A percentile compares a stretch with the other conserved stretches of the same genome.
phyloP scores from a whole-genome alignment of 1,139 yeast species.

The Pichia inconspicua region DNA sequence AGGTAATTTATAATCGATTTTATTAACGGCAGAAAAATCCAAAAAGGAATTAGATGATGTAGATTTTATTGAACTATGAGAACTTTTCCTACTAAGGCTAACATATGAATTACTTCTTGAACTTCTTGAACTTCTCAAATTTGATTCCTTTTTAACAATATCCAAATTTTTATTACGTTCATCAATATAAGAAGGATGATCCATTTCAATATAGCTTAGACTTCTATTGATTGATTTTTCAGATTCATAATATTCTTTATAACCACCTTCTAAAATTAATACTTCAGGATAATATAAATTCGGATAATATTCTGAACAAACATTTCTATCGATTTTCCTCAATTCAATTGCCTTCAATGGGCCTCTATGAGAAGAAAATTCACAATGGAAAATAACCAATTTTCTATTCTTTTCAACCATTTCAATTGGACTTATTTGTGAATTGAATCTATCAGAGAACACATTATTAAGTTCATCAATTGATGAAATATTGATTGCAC shows the following conservation, averaged over 20 bases:
- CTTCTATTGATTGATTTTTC: constrained; percentile 35
- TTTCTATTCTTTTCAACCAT: constrained; percentile 25
- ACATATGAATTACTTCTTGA: constrained; percentile 9
- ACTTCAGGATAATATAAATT: constrained; percentile 78
- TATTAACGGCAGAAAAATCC: constrained; percentile 12
- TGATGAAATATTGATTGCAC: constrained; percentile 72
- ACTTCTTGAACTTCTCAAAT: constrained; percentile 10
- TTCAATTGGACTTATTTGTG: constrained; percentile 18
- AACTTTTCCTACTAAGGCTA: constrained; percentile 12
- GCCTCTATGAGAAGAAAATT: constrained; percentile 85
- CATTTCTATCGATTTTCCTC: constrained; percentile 70
- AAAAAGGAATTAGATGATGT: constrained; percentile 6
- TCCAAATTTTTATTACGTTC: constrained; percentile 68
- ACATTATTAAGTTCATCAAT: constrained; percentile 56
- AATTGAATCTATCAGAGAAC: constrained; percentile 29
- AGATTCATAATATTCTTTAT: constrained; percentile 60
- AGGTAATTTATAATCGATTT: constrained; percentile 7
- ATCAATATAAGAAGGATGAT: constrained; percentile 57
- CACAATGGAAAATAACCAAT: constrained; percentile 84
- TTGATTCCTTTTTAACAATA: constrained; percentile 50
- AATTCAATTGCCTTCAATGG: constrained; percentile 87
- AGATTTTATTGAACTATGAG: constrained; percentile 11
- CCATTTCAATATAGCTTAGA: constrained; percentile 80
- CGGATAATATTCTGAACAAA: constrained; percentile 73
- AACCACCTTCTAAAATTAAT: constrained; percentile 85